Evolutionary conservation across 257 asterid species (phyloP).

Genomic region (Buddleja alternifolia): DNA sequence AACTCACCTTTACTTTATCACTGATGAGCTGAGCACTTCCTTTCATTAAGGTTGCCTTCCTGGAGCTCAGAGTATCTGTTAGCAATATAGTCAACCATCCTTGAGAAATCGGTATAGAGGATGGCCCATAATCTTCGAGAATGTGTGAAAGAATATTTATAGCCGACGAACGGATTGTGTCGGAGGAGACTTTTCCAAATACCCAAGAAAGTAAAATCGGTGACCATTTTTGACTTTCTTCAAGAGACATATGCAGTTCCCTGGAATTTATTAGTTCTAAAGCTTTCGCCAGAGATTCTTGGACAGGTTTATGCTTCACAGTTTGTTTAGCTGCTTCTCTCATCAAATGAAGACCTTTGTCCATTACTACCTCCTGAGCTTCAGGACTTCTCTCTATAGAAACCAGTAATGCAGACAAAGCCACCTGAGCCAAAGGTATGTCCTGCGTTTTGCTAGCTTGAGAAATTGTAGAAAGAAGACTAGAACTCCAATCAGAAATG

Average conservation of each 20-base stretch:
- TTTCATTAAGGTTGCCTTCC: slow-evolving; percentile 57
- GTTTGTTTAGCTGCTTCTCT: slow-evolving; percentile 86
- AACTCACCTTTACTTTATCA: slow-evolving; percentile 86
- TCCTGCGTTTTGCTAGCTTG: slow-evolving; percentile 93
- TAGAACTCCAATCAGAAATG: slow-evolving; percentile 87
- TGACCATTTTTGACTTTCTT: slow-evolving; percentile 97
- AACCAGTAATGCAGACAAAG: slow-evolving; percentile 83
- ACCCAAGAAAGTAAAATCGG: slow-evolving; percentile 88
- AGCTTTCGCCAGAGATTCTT: slow-evolving; percentile 90
- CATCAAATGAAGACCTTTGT: slow-evolving; percentile 85
- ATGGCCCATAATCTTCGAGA: slow-evolving; percentile 98
- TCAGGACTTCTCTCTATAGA: slow-evolving; percentile 83
- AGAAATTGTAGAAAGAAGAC: slow-evolving; percentile 85
- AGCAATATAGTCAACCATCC: slow-evolving; percentile 91
- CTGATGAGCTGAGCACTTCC: slow-evolving; percentile 61
- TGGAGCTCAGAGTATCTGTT: slow-evolving; percentile 65
- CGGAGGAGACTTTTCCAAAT: slow-evolving; percentile 70
- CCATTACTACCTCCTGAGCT: slow-evolving; percentile 79
- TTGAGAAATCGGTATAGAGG: slow-evolving; percentile 88
- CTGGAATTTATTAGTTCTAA: slow-evolving; percentile 71
- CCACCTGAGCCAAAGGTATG: slow-evolving; percentile 76
- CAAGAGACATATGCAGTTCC: slow-evolving; percentile 85
- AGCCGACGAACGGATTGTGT: slow-evolving; percentile 73
- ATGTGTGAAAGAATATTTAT: slow-evolving; percentile 79
- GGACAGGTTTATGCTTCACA: slow-evolving; percentile 67